Evolutionary conservation across 208 protist species (phyloP), one percentile per base, ranked within the genome.

Genomic region (Tritrichomonas foetus): DNA sequence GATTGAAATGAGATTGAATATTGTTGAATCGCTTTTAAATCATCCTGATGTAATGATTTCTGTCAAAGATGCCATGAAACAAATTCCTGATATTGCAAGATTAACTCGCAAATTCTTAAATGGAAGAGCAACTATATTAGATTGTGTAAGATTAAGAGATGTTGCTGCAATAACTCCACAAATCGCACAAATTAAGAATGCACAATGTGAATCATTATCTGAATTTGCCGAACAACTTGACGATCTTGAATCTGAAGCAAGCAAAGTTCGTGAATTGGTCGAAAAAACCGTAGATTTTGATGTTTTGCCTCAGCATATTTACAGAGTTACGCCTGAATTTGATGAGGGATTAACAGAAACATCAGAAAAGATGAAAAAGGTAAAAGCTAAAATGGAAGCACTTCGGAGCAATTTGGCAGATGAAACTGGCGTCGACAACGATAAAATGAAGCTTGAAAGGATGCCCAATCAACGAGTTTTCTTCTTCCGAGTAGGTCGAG

Each of bases 211-310:
- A 93, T 27, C 33, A 5, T 61, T 75, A 27, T 0, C 49, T n/a
- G 13, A 50, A 30, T 93, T 66, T 66, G 33, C 55, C 22, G 22
- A 74, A 55, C 55, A 93, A 74, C 25, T 57, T 50, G 33, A 53
- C 27, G 30, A 89, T n/a, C 27, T 44, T 30, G 25, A 13, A 61
- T 41, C 33, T 16, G 27, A 89, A n/a, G 20, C 55, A 25, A 41
- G 72, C 11, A 93, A 93, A 5, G 50, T 64, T 64, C 13, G 30
- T 5, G n/a, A 11, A 36, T 33, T 93, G 0, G 39, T 93, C 16
- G 89, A 93, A 69, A 36, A 64, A 93, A 50, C 41, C 11, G 39
- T 93, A n/a, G 89, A 93, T 93, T 93, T 93, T 33, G 22, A 41
- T 36, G 33, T 39, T 30, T 50, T 93, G 22, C 50, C 89, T 74